These are phyloP conservation scores for Termitomyces bulborhizus DNA, from an alignment of 768 basidiomycete species.

Conservation along the genomic window DNA sequence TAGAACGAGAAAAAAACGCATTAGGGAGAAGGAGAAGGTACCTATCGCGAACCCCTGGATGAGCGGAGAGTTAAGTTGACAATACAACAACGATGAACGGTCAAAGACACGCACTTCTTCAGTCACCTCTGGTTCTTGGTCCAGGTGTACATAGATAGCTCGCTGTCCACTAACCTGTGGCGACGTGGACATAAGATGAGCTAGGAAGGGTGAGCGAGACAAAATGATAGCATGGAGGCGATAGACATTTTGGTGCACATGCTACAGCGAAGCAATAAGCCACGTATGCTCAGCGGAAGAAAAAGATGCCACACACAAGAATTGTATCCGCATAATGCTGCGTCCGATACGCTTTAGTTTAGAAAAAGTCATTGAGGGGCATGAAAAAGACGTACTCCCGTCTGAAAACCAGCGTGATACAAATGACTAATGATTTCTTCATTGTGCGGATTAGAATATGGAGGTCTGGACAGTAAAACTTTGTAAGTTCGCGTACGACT, in stretches of 20 bases:
- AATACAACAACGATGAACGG: slow-evolving; percentile 5
- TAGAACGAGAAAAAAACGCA: slow-evolving; percentile 8
- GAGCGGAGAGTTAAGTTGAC: slow-evolving; percentile 10
- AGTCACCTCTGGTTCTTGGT: slow-evolving; percentile 77
- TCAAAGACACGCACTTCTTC: slow-evolving; percentile 57
- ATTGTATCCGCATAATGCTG: slow-evolving; percentile 83
- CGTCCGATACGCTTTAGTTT: slow-evolving; percentile 9
- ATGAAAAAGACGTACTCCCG: slow-evolving; percentile 49
- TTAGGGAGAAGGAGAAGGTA: slow-evolving; percentile 21
- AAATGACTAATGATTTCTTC: slow-evolving; percentile 75
- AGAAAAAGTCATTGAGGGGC: slow-evolving; percentile 5
- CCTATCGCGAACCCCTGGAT: slow-evolving; percentile 71
- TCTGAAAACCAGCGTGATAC: slow-evolving; percentile 76
- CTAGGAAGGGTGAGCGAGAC: slow-evolving; percentile 82
- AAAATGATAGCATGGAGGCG: slow-evolving; percentile 81
- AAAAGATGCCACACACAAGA: slow-evolving; percentile 43
- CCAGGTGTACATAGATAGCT: slow-evolving; percentile 67
- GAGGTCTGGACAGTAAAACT: slow-evolving; percentile 25
- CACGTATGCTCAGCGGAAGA: slow-evolving; percentile 1
- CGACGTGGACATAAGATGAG: slow-evolving; percentile 81
- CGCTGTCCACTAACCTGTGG: slow-evolving; percentile 61
- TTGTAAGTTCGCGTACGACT: slow-evolving; percentile 3
- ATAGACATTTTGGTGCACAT: slow-evolving; percentile 70
- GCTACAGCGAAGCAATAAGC: slow-evolving; percentile 32
- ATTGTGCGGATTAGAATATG: slow-evolving; percentile 62